A percentile compares a stretch with the other conserved stretches of the same genome.
phyloP scores from a whole-genome alignment of 2,329 filamentous ascomycete genomes.

The Aphanoascus verrucosus region DNA sequence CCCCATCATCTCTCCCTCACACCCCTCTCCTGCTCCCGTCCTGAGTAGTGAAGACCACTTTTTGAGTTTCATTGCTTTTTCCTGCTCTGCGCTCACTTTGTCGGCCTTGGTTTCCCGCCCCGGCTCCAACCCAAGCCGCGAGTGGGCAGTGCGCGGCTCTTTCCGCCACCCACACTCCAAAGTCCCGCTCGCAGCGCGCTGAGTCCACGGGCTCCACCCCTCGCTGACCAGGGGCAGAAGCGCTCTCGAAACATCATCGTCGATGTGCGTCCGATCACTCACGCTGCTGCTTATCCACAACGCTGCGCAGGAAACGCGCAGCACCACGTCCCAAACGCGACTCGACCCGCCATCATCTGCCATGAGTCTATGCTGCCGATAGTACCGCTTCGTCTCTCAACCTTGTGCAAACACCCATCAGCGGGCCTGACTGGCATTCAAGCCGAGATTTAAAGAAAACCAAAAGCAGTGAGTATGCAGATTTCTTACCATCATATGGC shows the following conservation, averaged over 20 bases:
- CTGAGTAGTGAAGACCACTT: too few species aligned
- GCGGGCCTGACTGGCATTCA: not conserved
- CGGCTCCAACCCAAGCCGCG: not conserved
- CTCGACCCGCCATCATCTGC: not conserved
- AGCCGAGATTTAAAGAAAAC: not conserved
- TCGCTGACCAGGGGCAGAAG: not conserved
- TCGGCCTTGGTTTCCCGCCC: not conserved
- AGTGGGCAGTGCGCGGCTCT: constrained; percentile 6
- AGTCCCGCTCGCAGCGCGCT: not conserved
- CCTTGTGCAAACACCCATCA: not conserved
- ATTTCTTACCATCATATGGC: not conserved
- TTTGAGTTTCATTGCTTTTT: not conserved
- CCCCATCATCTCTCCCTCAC: not conserved
- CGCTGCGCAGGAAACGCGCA: not conserved
- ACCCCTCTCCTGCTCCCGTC: not conserved
- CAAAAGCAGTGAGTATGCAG: not conserved
- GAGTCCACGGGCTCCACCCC: not conserved
- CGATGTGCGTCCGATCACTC: not conserved
- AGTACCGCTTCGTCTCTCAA: not conserved
- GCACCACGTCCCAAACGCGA: not conserved
- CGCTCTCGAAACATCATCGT: not conserved
- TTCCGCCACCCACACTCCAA: constrained; percentile 3
- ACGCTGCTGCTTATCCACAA: not conserved
- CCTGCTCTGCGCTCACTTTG: too few species aligned
- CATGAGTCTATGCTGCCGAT: not conserved